Base-by-base conservation (phyloP, 2,329 filamentous ascomycete genomes). In the Trichoderma harzianum region DNA sequence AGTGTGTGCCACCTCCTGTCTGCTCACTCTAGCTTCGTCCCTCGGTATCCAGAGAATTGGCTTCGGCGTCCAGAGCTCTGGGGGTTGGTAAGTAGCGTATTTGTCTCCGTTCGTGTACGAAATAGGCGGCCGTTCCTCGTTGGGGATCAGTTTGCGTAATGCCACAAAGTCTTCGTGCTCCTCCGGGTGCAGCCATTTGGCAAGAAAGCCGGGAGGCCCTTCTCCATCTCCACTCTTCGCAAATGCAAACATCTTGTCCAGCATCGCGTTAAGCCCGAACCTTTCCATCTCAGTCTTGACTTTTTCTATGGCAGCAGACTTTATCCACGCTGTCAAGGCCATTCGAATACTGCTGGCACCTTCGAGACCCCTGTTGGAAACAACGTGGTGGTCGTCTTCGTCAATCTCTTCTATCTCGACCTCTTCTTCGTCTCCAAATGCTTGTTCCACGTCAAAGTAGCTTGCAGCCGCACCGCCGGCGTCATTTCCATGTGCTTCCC, bases 11-110 rank as follows among this genome's bases (percentile, higher is more conserved):
- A 96, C 86, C 81, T 97, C 94, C 79, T 97, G 92, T 76, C 86
- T 86, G 69, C 90, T 93, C 55, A 97, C 88, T 11, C 93, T 92
- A 28, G 90, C 88, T 1, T 86, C 82, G 77, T 97, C 94, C 72
- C 88, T 86, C 0, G 94, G 93, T 69, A 97, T 92, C 94, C 94
- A 97, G n/a, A 97, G 84, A 34, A 93, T 83, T 2, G 93, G 92
- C 81, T 75, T 86, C 75, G 73, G 88, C 85, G 28, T 81, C 87
- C 78, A 95, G 86, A 82, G 75, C 67, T 83, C 81, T 0, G 91
- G 87, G 0, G 94, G 93, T 74, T 94, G 90, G 80, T 88, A 94
- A 64, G 92, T 86, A 12, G 85, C 84, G 78, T 92, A 88, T 1
- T 89, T 83, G 65, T 90, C 86, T 0, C 86, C 84, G 0, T 88